A percentile compares a stretch with the other conserved stretches of the same genome.
These are phyloP conservation scores for Guyanaporus albipodus DNA, from an alignment of 768 basidiomycete genomes.

Conservation along the genomic window DNA sequence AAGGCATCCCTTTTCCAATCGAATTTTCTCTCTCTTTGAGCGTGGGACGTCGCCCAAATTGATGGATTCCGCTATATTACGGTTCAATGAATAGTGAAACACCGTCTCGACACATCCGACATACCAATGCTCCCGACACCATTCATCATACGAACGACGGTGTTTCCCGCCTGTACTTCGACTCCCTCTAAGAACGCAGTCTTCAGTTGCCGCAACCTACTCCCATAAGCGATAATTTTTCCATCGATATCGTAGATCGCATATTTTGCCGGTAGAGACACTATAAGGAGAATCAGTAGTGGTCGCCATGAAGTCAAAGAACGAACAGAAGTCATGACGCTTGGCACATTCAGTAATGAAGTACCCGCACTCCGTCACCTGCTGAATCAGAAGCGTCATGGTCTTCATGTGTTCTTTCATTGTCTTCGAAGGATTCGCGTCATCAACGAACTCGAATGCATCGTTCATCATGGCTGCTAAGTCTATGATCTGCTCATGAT, in stretches of 20 bases:
- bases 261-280: conserved; percentile 16
- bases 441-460: conserved; percentile 12
- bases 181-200: conserved; percentile 14
- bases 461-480: conserved; percentile 17
- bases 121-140: conserved; percentile 5
- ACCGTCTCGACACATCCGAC: not conserved
- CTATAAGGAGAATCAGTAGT: conserved; percentile 3
- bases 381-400: conserved; percentile 14
- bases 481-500: conserved; percentile 12
- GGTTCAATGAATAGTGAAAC: not conserved
- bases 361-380: conserved; percentile 23
- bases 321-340: conserved; percentile 16
- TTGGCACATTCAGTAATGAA: conserved; percentile 21
- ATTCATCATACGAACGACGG: conserved; percentile 22
- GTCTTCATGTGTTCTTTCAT: conserved; percentile 6
- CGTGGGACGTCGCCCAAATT: conserved; percentile 22
- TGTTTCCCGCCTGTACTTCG: conserved; percentile 12
- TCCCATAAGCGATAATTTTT: conserved; percentile 19
- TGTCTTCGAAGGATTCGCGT: conserved; percentile 6
- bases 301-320: not conserved
- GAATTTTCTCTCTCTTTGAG: conserved; percentile 18
- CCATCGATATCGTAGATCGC: conserved; percentile 15
- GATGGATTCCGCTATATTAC: conserved; percentile 13
- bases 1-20: conserved; percentile 21
- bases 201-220: conserved; percentile 17